Evolutionary conservation across 805 yeast species (phyloP).

Genomic region (Jamesozyma piceae): DNA sequence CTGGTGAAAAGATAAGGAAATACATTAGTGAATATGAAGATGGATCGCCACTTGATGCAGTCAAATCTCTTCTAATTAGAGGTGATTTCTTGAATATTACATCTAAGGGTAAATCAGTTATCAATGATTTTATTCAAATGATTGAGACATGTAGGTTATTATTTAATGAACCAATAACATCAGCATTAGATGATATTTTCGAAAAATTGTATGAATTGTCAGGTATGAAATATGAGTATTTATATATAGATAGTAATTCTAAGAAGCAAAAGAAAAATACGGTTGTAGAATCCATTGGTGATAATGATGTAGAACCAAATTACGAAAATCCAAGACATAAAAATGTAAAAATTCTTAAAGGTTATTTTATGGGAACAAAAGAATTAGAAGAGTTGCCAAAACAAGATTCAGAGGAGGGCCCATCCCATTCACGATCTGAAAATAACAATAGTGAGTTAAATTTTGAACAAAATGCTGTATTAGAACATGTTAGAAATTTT

Average conservation of each 20-base stretch:
- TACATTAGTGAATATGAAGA: constrained; percentile 1
- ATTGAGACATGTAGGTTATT: constrained; percentile 17
- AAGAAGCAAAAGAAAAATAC: constrained; percentile 13
- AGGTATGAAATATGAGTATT: constrained; percentile 23
- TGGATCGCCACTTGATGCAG: constrained; percentile 10
- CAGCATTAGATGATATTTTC: constrained; percentile 17
- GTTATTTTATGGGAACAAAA: constrained; percentile 15
- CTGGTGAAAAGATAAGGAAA: constrained; percentile 30
- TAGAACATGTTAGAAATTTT: constrained; percentile 25
- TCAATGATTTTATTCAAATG: constrained; percentile 17
- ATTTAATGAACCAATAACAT: constrained; percentile 4
- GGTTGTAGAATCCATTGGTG: not conserved
- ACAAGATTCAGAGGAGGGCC: not conserved
- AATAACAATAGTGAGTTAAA: not conserved
- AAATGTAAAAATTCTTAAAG: constrained; percentile 19
- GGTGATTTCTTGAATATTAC: constrained; percentile 11
- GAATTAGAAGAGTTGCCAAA: constrained; percentile 3
- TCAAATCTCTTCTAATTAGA: constrained; percentile 9
- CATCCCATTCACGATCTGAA: not conserved
- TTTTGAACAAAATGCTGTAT: not conserved
- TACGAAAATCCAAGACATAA: constrained; percentile 24
- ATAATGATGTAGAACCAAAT: constrained; percentile 11
- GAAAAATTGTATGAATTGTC: constrained; percentile 25
- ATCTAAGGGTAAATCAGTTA: constrained; percentile 14
- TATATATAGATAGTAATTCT: constrained; percentile 20